Evolutionary conservation across 2,329 filamentous ascomycete genomes (phyloP), one percentile per base, ranked within the genome.

Genomic region (Venturia effusa): DNA sequence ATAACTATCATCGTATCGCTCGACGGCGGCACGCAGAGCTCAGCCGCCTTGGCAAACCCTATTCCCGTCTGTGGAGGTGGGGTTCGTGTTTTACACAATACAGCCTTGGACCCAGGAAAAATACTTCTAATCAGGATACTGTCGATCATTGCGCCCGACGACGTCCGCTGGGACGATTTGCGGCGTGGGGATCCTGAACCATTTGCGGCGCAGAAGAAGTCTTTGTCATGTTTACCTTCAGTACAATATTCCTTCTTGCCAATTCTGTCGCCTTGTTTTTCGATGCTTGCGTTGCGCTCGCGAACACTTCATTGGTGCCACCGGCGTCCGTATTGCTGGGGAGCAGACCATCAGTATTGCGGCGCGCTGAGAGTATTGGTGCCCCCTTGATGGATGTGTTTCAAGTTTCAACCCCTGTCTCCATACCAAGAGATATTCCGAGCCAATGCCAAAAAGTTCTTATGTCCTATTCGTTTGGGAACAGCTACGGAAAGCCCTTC

Each of bases 401-500:
- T 68, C 83, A 91, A 74, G 84, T 90, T 19, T 83, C 86, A 61
- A 83, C 84, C 68, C 88, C 88, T 19, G 30, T 65, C 15, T 48
- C 61, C 32, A 22, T 41, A 17, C 59, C 63, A 32, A 11, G 22
- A 43, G 40, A n/a, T 19, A 24, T 24, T 30, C 30, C 51, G 30
- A 62, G 30, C 41, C 37, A 41, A 22, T 64, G 63, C 45, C 27
- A 62, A 45, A 39, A 54, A 48, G 74, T 82, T n/a, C 74, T 93
- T 62, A 89, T 92, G 83, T 77, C 85, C 3, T 81, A 91, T 74
- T 80, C 83, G 0, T 93, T 93, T 77, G 88, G 78, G 10, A 83
- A 77, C 67, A 92, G 88, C 67, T 92, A 92, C 71, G 87, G 86
- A 22, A 72, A 80, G 40, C 89, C 89, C 0, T 92, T 86, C 71